phyloP scores from a whole-genome alignment of 805 yeast species.

The Starmerella davenportii region DNA sequence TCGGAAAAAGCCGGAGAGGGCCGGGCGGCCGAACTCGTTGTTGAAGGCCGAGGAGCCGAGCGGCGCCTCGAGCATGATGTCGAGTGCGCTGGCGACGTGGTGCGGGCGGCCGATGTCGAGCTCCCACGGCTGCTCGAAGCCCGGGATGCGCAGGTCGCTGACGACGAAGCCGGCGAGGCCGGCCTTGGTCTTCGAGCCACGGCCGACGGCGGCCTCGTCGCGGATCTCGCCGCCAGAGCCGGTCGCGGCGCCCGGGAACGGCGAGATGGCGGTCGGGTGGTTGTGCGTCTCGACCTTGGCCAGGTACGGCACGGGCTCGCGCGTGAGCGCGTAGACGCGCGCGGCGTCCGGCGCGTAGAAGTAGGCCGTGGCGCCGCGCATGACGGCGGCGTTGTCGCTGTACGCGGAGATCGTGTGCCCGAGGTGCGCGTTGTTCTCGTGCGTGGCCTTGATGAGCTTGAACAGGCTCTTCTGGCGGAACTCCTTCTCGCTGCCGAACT shows the following conservation, averaged over 20 bases:
- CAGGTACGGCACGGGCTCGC: conserved; percentile 71
- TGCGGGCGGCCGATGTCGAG: conserved; percentile 70
- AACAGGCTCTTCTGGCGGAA: conserved; percentile 59
- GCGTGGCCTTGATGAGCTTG: conserved; percentile 87
- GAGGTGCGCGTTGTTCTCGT: conserved; percentile 47
- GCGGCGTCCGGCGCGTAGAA: conserved; percentile 66
- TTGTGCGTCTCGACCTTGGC: conserved; percentile 97
- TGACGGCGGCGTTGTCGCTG: conserved; percentile 94
- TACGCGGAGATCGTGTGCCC: conserved; percentile 81
- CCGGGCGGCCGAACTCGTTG: conserved; percentile 97
- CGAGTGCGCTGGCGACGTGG: conserved; percentile 83
- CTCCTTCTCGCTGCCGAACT: conserved; percentile 52
- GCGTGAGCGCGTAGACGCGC: conserved; percentile 46
- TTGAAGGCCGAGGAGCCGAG: conserved; percentile 95
- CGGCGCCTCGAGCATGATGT: conserved; percentile 94
- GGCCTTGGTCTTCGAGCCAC: conserved; percentile 94
- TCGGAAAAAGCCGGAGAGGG: conserved; percentile 89
- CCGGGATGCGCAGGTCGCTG: conserved; percentile 77
- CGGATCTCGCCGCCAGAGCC: conserved; percentile 99
- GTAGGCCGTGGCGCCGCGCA: conserved; percentile 53
- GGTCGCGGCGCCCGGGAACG: conserved; percentile 98
- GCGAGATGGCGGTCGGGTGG: conserved; percentile 98
- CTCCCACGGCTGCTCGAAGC: conserved; percentile 88
- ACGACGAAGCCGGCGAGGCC: conserved; percentile 89
- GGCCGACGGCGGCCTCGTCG: conserved; percentile 98